Percentiles rank a stretch among this genome's conserved stretches.
Conservation (phyloP, 306 rosid genomes). For the Pueraria montana region DNA sequence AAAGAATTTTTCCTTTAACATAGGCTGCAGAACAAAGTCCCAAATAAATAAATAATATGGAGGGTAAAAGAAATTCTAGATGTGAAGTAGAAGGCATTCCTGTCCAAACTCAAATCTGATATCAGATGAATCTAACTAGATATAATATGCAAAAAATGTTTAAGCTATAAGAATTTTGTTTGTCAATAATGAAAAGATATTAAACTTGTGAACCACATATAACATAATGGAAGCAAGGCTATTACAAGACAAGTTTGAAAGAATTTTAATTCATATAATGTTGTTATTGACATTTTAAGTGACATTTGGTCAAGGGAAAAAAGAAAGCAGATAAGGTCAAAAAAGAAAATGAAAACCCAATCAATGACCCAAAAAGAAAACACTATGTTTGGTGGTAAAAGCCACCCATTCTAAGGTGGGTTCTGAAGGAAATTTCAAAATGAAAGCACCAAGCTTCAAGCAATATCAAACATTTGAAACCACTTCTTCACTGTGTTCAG, state of each 20-base stretch:
- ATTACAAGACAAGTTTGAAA: constrained; percentile 40
- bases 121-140: background rate
- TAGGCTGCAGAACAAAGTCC: constrained; percentile 16
- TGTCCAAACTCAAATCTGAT: background rate
- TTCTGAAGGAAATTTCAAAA: constrained; percentile 27
- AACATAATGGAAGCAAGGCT: constrained; percentile 5
- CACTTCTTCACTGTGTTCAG: background rate
- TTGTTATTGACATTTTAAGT: background rate
- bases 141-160: constrained; percentile 19
- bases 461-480: constrained; percentile 31
- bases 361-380: background rate
- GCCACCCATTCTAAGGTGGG: constrained; percentile 8
- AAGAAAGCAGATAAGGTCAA: background rate
- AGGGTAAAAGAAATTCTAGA: background rate
- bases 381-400: background rate
- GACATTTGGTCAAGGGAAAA: constrained; percentile 16
- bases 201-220: constrained; percentile 10
- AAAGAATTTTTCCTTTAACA: constrained; percentile 17
- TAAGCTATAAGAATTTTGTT: constrained; percentile 11
- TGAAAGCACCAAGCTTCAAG: constrained; percentile 22
- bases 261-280: constrained; percentile 16
- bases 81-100: constrained; percentile 18
- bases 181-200: constrained; percentile 21
- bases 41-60: constrained; percentile 6
- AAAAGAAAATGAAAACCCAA: constrained; percentile 24